phyloP scores from a whole-genome alignment of 2,329 filamentous ascomycete species.

The Fusarium sambucinum region DNA sequence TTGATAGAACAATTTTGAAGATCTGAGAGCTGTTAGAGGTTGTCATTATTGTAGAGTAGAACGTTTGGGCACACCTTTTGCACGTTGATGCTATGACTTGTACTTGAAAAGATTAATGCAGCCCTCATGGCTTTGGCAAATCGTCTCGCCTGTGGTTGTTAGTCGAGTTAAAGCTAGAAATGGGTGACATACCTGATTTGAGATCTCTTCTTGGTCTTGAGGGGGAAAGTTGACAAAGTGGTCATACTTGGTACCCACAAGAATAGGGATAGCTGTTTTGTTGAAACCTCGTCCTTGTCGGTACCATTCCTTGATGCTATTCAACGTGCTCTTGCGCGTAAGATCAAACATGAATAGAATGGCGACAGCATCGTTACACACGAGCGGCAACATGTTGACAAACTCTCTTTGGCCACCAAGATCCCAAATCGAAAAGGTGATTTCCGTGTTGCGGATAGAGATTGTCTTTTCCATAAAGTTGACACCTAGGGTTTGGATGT shows the following conservation, averaged over 20 bases:
- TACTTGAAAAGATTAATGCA: constrained; percentile 97
- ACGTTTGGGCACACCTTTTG: constrained; percentile 76
- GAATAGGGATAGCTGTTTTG: constrained; percentile 98
- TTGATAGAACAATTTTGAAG: constrained; percentile 99
- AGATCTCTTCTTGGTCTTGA: constrained; percentile 98
- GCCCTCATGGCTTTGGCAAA: constrained; percentile 99
- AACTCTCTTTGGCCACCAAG: constrained; percentile 97
- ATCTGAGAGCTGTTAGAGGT: constrained; percentile 69
- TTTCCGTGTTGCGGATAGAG: constrained; percentile 98
- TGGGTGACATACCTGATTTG: constrained; percentile 78
- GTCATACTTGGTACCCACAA: constrained; percentile 98
- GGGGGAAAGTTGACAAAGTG: constrained; percentile 99
- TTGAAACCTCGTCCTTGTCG: constrained; percentile 97
- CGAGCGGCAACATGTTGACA: constrained; percentile 99
- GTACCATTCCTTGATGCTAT: constrained; percentile 99
- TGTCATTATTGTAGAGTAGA: too few relatives aligned
- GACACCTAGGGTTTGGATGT: constrained; percentile 97
- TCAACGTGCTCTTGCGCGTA: constrained; percentile 96
- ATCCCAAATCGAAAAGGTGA: constrained; percentile 99
- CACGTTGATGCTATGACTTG: constrained; percentile 99
- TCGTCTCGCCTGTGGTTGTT: constrained; percentile 77
- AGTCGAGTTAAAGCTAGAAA: constrained; percentile 11
- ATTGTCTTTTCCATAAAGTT: constrained; percentile 99
- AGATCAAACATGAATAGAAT: constrained; percentile 99
- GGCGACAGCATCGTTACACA: constrained; percentile 98